Base-by-base conservation (phyloP, 108 stramenopile genomes). In the Cyclotella cryptica region DNA sequence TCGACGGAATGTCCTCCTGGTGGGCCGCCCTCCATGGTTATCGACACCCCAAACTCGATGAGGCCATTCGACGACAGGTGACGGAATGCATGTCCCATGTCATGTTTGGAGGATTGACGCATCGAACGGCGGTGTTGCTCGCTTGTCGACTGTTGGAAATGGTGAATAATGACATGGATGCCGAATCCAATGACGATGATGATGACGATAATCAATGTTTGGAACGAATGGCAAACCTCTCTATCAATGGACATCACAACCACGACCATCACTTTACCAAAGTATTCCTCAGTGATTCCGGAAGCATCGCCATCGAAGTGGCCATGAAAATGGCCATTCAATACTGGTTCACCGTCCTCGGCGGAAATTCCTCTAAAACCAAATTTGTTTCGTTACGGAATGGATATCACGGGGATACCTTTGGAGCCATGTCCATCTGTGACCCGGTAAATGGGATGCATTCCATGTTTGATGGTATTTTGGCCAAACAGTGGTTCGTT, bases 321-420 rank as follows among this genome's bases (percentile, higher is more conserved):
- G 92, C 96, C 0, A 84, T 97, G 90, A 97, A 97, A 89, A 97
- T 97, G 90, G 93, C 96, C 14, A 59, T 95, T 47, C 94, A 95
- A 74, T 97, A 97, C 59, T 85, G 90, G 81, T 82, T 80, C 59
- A 88, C 84, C 26, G 39, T 75, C 18, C 69, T 66, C 10, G 44
- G 61, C 72, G 72, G 21, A 69, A 87, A 70, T 73, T n/a, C n/a
- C n/a, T n/a, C n/a, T n/a, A n/a, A n/a, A n/a, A n/a, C 80, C 19
- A 84, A 87, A 69, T 92, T 94, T 46, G 68, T 94, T 30, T 85
- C 89, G 12, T 67, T 95, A 6, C 78, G 87, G 3, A 88, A 90
- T 61, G 96, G 94, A 15, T 97, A 97, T 65, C 96, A 97, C 65
- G 96, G 96, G 43, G 96, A 95, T 77, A 95, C 94, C 8, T 89